A percentile compares a stretch with the other conserved stretches of the same genome.
phyloP scores from a whole-genome alignment of 805 yeast species.

The Cyberlindnera euphorbiiphila region DNA sequence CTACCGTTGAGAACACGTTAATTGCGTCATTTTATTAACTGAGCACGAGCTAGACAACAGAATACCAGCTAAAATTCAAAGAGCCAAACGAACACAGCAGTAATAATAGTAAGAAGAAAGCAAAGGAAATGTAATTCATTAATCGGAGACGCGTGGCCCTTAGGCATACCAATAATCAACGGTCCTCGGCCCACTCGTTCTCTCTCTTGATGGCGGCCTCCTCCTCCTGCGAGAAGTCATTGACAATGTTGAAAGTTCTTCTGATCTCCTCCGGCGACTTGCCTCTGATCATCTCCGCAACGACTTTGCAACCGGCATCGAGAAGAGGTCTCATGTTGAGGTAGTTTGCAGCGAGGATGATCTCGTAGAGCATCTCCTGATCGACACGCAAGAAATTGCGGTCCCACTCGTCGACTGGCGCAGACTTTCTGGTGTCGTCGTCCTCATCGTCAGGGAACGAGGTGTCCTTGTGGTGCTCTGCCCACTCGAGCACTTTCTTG shows the following conservation, averaged over 20 bases:
- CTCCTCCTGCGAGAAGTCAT: slow-evolving; percentile 83
- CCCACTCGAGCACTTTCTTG: slow-evolving; percentile 92
- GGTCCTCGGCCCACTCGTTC: slow-evolving; percentile 89
- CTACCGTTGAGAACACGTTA: no score
- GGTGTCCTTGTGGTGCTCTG: slow-evolving; percentile 87
- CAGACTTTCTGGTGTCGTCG: slow-evolving; percentile 80
- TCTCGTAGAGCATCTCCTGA: slow-evolving; percentile 83
- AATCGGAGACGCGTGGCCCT: no score
- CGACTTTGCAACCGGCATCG: slow-evolving; percentile 77
- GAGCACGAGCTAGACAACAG: no score
- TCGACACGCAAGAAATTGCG: slow-evolving; percentile 90
- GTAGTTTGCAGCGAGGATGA: slow-evolving; percentile 77
- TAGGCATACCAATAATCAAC: no score
- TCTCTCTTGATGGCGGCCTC: slow-evolving; percentile 85
- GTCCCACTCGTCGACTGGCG: slow-evolving; percentile 95
- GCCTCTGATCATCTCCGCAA: slow-evolving; percentile 80
- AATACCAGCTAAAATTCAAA: no score
- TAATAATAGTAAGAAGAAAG: no score
- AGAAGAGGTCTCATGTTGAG: slow-evolving; percentile 69
- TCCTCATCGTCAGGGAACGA: slow-evolving; percentile 76
- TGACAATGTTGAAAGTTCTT: slow-evolving; percentile 74
- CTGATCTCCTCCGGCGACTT: slow-evolving; percentile 78
- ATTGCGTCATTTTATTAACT: no score
- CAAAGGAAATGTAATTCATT: no score
- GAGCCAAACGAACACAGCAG: no score